phyloP scores from a whole-genome alignment of 306 rosid genomes.

The Quercus variabilis region DNA sequence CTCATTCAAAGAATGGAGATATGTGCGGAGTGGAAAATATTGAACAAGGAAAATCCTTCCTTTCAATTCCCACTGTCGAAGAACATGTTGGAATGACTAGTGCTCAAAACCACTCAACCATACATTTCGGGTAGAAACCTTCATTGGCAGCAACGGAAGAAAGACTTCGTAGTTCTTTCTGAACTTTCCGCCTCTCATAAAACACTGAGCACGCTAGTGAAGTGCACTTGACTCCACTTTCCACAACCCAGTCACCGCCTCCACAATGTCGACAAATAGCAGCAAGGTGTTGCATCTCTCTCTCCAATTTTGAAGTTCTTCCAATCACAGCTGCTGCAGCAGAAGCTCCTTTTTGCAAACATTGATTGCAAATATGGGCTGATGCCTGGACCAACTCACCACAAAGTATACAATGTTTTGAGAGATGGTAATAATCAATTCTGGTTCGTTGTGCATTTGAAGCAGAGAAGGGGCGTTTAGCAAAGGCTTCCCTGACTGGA shows the following conservation, averaged over 20 bases:
- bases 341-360: slow-evolving; percentile 56
- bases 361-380: slow-evolving; percentile 59
- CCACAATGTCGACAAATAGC: slow-evolving; percentile 88
- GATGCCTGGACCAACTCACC: slow-evolving; percentile 78
- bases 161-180: slow-evolving; percentile 73
- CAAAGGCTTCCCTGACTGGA: slow-evolving; percentile 56
- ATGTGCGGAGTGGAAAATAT: too few relatives aligned
- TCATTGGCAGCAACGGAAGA: slow-evolving; percentile 60
- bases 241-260: slow-evolving; percentile 69
- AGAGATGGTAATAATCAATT: slow-evolving; percentile 85
- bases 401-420: slow-evolving; percentile 85
- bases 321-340: slow-evolving; percentile 61
- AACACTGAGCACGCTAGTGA: slow-evolving; percentile 83
- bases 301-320: slow-evolving; percentile 77
- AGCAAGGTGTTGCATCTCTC: slow-evolving; percentile 86
- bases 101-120: slow-evolving; percentile 71
- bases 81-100: not conserved
- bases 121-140: slow-evolving; percentile 70
- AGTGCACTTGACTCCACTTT: slow-evolving; percentile 70
- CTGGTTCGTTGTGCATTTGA: slow-evolving; percentile 66
- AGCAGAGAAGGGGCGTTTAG: slow-evolving; percentile 39
- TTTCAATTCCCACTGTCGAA: not conserved
- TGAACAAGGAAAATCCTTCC: not conserved
- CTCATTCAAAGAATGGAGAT: too few relatives aligned
- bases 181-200: slow-evolving; percentile 76